Base-by-base conservation (phyloP, 257 asterid genomes). In the Nicotiana tabacum region DNA sequence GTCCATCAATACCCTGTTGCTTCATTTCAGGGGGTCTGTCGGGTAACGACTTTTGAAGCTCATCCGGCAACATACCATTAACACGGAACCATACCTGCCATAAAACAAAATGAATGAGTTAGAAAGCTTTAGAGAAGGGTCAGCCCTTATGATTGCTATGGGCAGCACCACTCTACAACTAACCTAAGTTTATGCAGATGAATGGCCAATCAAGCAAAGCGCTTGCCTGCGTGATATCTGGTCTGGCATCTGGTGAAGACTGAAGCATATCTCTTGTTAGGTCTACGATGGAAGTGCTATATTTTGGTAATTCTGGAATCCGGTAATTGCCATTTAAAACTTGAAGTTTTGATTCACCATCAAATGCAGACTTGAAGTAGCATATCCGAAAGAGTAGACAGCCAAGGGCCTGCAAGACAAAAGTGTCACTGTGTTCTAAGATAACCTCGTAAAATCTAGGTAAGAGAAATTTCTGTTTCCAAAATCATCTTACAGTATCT, bases 221-320 rank as follows among this genome's bases (percentile, higher is more conserved):
- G 95, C 97, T 93, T 96, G 98, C 99, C 98, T 96, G 99, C 89
- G 97, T 92, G 93, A 96, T 93, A 90, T 96, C 98, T 78, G 99
- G 99, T 90, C 99, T 87, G 88, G 92, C 90, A 32, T 89, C 88
- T 30, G 99, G 98, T 35, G 98, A 93, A 80, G 98, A 88, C 72
- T 94, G 97, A 87, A 96, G 98, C 93, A 87, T 90, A 66, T 96
- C 98, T 87, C 85, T 90, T 84, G 93, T 92, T 58, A 96, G 97
- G 87, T 89, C 97, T 13, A 90, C 89, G 84, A 94, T 85, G 53
- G 89, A 76, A 48, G 89, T 81, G 90, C 87, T 90, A 94, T 96
- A 96, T 87, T 94, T 96, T 77, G 99, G 99, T 85, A 83, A 85
- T 39, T 96, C 99, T 69, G 98, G 98, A 84, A 94, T 93, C 77